These are phyloP conservation scores for sweet orange (Citrus sinensis) DNA, from an alignment of 345 rosid species.

Conservation along the genomic window DVS_A1.0 CM039164.1:19693001-19693500, in stretches of 20 bases:
- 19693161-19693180: slow-evolving; percentile 16
- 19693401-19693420: not conserved
- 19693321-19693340: not conserved
- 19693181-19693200: slow-evolving; percentile 10
- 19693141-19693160: slow-evolving; percentile 22
- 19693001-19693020: slow-evolving; percentile 38
- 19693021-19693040: slow-evolving; percentile 40
- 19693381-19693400: not conserved
- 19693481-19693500: no score
- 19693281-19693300: not conserved
- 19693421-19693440: no score
- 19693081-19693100: slow-evolving; percentile 34
- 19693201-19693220: slow-evolving; percentile 43
- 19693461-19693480: no score
- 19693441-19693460: no score
- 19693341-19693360: slow-evolving; percentile 6
- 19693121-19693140: slow-evolving; percentile 30
- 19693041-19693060: slow-evolving; percentile 28
- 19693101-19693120: slow-evolving; percentile 28
- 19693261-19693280: not conserved
- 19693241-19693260: not conserved
- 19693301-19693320: not conserved
- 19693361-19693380: not conserved
- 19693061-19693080: slow-evolving; percentile 34
- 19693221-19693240: not conserved